These are phyloP conservation scores for Suillus occidentalis DNA, from an alignment of 768 basidiomycete genomes.

Conservation along the genomic window DNA sequence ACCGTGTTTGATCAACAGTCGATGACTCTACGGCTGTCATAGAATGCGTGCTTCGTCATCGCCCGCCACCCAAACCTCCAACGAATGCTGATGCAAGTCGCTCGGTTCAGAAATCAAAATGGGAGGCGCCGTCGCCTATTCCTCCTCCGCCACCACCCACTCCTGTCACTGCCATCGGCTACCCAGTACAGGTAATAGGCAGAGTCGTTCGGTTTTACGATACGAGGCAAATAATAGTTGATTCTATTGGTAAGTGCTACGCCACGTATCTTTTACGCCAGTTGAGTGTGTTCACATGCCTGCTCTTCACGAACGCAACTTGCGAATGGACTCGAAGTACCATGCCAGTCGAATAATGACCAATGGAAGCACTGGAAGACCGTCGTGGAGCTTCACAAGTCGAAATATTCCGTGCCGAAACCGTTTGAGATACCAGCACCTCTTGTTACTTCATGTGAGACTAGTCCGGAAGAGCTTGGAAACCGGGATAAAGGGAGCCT, in stretches of 20 bases:
- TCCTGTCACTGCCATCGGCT: conserved; percentile 46
- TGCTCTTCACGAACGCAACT: background rate
- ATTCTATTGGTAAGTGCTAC: conserved; percentile 48
- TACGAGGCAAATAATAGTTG: conserved; percentile 46
- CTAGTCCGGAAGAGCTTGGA: conserved; percentile 17
- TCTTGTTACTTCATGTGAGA: conserved; percentile 4
- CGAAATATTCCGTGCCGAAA: conserved; percentile 44
- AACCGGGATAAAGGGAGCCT: conserved; percentile 3
- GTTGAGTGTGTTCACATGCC: background rate
- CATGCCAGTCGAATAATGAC: conserved; percentile 52
- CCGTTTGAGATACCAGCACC: conserved; percentile 51
- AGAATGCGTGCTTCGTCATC: conserved; percentile 56
- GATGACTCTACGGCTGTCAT: conserved; percentile 78
- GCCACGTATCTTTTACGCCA: background rate
- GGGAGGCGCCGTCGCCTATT: background rate
- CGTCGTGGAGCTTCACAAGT: conserved; percentile 54
- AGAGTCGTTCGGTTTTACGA: conserved; percentile 41
- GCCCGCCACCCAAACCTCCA: conserved; percentile 19
- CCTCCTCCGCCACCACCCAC: conserved; percentile 24
- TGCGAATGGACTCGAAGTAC: conserved; percentile 32
- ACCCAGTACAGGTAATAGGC: conserved; percentile 48
- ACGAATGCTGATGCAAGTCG: conserved; percentile 13
- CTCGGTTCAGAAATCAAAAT: conserved; percentile 8
- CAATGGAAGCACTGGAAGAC: conserved; percentile 57
- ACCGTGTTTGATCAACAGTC: conserved; percentile 40